A percentile compares a stretch with the other conserved stretches of the same genome.
Evolutionary conservation across 2,329 filamentous ascomycete genomes (phyloP).

Genomic region (Phialocephala subalpina): DNA sequence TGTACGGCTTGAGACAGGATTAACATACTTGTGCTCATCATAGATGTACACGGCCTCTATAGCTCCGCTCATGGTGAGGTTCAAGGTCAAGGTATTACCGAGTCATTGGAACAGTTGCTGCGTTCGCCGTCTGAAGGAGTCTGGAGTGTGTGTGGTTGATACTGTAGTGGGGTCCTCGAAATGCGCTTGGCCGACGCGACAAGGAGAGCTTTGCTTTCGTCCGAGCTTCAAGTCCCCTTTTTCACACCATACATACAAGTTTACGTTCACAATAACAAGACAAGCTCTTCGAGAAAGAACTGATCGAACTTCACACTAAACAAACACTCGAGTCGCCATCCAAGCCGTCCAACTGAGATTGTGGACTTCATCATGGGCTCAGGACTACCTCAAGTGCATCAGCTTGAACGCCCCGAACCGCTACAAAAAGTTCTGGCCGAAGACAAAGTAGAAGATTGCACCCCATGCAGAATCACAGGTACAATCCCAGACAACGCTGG

Average conservation of each 20-base stretch:
- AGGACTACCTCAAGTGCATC: slow-evolving; percentile 24
- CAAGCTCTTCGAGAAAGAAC: neutral
- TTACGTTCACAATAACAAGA: neutral
- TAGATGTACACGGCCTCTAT: slow-evolving; percentile 97
- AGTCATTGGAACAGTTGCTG: slow-evolving; percentile 26
- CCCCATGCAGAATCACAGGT: slow-evolving; percentile 44
- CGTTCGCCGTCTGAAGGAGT: neutral
- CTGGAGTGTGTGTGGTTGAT: slow-evolving; percentile 1
- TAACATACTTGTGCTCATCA: slow-evolving; percentile 86
- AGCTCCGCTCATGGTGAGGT: slow-evolving; percentile 75
- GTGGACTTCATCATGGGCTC: slow-evolving; percentile 11
- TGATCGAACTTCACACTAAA: neutral
- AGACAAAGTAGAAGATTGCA: slow-evolving; percentile 49
- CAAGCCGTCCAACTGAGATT: too few species aligned
- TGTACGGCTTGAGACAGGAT: slow-evolving; percentile 60
- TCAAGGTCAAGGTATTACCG: slow-evolving; percentile 20
- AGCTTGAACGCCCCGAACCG: slow-evolving; percentile 38
- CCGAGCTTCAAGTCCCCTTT: neutral
- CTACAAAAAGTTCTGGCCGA: slow-evolving; percentile 38
- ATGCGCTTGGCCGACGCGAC: slow-evolving; percentile 18
- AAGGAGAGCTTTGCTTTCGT: neutral
- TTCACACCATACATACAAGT: neutral
- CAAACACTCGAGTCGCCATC: too few species aligned
- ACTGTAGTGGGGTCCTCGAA: slow-evolving; percentile 1
- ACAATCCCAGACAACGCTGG: too few species aligned